These are phyloP conservation scores for Salix koriyanagi DNA, from an alignment of 345 rosid genomes.

Conservation along the genomic window DNA sequence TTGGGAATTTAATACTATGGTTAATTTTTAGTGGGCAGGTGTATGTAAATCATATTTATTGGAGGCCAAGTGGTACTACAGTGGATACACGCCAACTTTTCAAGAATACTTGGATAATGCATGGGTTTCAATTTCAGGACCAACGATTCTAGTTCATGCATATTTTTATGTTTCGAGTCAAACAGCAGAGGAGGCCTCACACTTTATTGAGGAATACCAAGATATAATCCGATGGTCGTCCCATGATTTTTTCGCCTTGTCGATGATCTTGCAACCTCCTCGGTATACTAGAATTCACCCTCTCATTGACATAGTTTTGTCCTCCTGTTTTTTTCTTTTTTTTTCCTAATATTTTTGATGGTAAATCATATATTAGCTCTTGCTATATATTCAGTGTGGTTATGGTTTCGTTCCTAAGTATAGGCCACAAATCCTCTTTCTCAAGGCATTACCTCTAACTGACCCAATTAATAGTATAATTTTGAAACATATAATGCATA, in stretches of 20 bases:
- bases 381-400: not conserved
- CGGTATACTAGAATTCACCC: not conserved
- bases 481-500: no score
- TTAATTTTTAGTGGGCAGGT: not conserved
- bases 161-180: conserved; percentile 12
- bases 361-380: not conserved
- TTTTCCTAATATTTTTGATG: no score
- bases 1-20: no score
- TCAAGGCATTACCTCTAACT: no score
- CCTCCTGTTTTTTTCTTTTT: not conserved
- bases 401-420: no score
- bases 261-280: not conserved
- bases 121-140: conserved; percentile 32
- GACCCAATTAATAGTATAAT: no score
- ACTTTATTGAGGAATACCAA: conserved; percentile 1
- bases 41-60: conserved; percentile 28
- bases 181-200: conserved; percentile 11
- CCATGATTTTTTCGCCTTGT: conserved; percentile 28
- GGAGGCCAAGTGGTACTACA: conserved; percentile 45
- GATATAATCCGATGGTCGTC: conserved; percentile 25
- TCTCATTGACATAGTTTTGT: not conserved
- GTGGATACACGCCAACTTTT: conserved; percentile 29
- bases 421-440: conserved; percentile 10
- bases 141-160: conserved; percentile 19
- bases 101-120: conserved; percentile 42